Evolutionary conservation across 1,139 yeast genomes (phyloP), one percentile per base, ranked within the genome.

Genomic region (Saccharomyces hybrid): DNA sequence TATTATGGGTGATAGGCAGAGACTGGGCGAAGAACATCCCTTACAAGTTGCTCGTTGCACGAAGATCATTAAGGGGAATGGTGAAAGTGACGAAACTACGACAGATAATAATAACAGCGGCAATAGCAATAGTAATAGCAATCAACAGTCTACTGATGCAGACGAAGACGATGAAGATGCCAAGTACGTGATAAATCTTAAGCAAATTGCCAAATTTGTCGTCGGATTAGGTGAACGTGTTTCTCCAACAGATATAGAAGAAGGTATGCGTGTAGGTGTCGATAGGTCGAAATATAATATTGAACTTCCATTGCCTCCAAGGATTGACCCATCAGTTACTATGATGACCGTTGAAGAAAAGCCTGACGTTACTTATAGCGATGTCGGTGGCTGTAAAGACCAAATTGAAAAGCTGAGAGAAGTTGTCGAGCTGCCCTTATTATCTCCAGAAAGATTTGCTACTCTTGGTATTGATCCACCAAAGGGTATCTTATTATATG

Each of bases 281-380:
- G 99, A 93, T 72, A 84, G 99, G 73, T 90, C 88, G 68, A 93
- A 93, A 73, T 93, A 95, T 74, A 96, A 91, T 72, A 93, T 93
- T 69, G 96, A 90, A 77, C 79, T 93, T 65, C 99, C 99, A 27
- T 78, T 95, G 62, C 99, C 99, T 25, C 99, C 99, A 53, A 79
- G 96, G 69, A 93, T 93, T 69, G 99, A 93, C 72, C 98, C 99
- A 9, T 82, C 91, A 16, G 99, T 93, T 53, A 93, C 99, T n/a
- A 93, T 93, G 99, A 93, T 93, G 99, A 91, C 98, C 1, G 99
- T 93, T 52, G 99, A 93, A 72, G 99, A 93, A 71, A 93, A 93
- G 73, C 99, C 99, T 16, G 95, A 86, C 73, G 93, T 86, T 41
- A 86, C 95, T 11, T 86, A 86, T 69, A 81, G 87, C 60, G 99